Base-by-base conservation (phyloP, 352 stramenopile genomes). In the Phytophthora agathidicida region DNA sequence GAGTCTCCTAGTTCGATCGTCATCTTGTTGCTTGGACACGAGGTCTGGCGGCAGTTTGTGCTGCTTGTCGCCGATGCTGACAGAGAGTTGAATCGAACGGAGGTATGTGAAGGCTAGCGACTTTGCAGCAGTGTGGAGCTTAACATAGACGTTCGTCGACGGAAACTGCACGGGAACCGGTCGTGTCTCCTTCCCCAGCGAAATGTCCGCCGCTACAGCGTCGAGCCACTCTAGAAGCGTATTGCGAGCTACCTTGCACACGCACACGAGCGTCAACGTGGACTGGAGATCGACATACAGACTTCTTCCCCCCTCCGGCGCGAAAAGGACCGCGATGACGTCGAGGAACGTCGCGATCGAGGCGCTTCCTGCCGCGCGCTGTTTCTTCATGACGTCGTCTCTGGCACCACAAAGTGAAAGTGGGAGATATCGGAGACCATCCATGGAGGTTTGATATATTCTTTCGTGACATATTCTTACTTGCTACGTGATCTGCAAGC, bases 31-130 rank as follows among this genome's bases (percentile, higher is more conserved):
- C 17, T 65, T 66, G n/a, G 44, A 37, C 3, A 38, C 19, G 0
- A 68, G 45, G 6, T 72, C 50, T 3, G 22, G 4, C 6, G 71
- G 60, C 10, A 88, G 63, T 3, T 43, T 50, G 36, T 81, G 62
- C 17, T 51, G 44, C 1, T 65, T 33, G 3, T 27, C 33, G 3
- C 47, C 41, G 17, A 67, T 35, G 3, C 47, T 37, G 17, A 67
- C 20, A 2, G 75, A 63, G n/a, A 73, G 58, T 9, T 57, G 50
- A n/a, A 77, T 60, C 1, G 26, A 11, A 3, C 64, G 74, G 7
- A 37, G 30, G 45, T 86, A 88, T 1, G 22, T 41, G 39, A 84
- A 88, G n/a, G 38, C 5, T 41, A 60, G 23, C 9, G 65, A 36
- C 13, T 50, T n/a, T 10, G 44, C 6, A 20, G 45, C 28, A 5